phyloP scores from a whole-genome alignment of 495 filamentous ascomycete genomes.

The Immersiella caudata region DNA sequence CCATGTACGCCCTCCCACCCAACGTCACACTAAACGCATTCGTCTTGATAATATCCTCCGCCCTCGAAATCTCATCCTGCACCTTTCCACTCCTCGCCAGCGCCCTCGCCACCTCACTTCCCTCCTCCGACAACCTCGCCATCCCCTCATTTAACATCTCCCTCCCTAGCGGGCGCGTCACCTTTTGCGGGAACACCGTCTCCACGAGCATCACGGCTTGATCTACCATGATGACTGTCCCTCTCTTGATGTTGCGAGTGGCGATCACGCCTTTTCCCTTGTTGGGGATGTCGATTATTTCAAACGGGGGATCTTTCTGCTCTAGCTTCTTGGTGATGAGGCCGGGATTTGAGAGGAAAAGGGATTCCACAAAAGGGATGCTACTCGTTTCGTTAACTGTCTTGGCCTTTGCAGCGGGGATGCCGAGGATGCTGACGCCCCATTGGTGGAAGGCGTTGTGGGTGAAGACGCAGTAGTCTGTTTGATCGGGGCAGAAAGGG shows the following conservation, averaged over 20 bases:
- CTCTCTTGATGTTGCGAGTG: background rate
- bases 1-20: constrained; percentile 21
- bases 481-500: constrained; percentile 8
- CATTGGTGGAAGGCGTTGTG: background rate
- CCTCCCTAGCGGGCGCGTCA: constrained; percentile 28
- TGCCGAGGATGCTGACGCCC: background rate
- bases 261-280: too few species aligned
- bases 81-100: constrained; percentile 15
- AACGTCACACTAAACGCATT: constrained; percentile 36
- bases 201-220: constrained; percentile 34
- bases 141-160: constrained; percentile 31
- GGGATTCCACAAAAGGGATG: too few species aligned
- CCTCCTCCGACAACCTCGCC: constrained; percentile 34
- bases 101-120: background rate
- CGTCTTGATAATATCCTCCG: constrained; percentile 41
- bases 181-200: constrained; percentile 29
- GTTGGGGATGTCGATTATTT: too few species aligned
- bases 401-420: background rate
- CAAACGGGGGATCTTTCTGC: too few species aligned
- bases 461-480: constrained; percentile 17
- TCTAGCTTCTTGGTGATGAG: too few species aligned
- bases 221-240: constrained; percentile 36
- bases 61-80: constrained; percentile 23
- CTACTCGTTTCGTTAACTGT: background rate
- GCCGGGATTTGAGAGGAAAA: too few species aligned